Evolutionary conservation across 1,284 basidiomycete genomes (phyloP).

Genomic region (Filobasidium uniguttulatum): DNA sequence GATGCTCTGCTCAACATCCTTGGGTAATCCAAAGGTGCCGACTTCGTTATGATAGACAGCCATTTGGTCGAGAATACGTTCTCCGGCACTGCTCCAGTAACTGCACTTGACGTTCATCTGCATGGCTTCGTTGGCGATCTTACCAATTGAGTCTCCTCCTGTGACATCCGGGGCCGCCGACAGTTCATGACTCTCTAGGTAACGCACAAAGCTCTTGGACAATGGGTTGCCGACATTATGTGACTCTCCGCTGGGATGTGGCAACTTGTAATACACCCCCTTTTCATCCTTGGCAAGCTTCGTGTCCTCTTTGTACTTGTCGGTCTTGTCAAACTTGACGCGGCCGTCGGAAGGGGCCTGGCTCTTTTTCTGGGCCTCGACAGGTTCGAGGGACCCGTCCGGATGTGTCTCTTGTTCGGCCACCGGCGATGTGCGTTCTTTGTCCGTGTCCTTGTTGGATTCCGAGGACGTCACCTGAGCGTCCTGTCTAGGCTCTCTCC

Average conservation of each 20-base stretch:
- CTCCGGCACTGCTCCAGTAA: slow-evolving; percentile 93
- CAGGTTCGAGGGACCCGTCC: too few species aligned
- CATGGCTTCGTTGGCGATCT: slow-evolving; percentile 67
- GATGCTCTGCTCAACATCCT: slow-evolving; percentile 20
- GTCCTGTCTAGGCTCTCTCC: slow-evolving; percentile 49
- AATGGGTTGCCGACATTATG: slow-evolving; percentile 90
- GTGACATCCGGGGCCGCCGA: slow-evolving; percentile 29
- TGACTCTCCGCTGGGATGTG: slow-evolving; percentile 86
- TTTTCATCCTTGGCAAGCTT: slow-evolving; percentile 17
- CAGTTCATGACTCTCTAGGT: slow-evolving; percentile 70
- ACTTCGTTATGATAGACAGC: slow-evolving; percentile 64
- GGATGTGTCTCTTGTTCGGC: background rate
- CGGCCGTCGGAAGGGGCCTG: too few species aligned
- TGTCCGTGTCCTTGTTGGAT: slow-evolving; percentile 40
- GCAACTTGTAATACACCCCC: slow-evolving; percentile 68
- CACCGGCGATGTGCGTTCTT: slow-evolving; percentile 18
- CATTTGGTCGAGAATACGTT: slow-evolving; percentile 84
- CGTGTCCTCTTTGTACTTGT: slow-evolving; percentile 17
- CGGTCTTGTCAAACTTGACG: slow-evolving; percentile 19
- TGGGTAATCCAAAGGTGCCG: slow-evolving; percentile 40
- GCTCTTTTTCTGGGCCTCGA: too few species aligned
- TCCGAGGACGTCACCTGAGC: slow-evolving; percentile 43
- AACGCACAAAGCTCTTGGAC: slow-evolving; percentile 76
- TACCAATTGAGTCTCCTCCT: slow-evolving; percentile 41
- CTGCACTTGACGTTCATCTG: slow-evolving; percentile 90